Evolutionary conservation across 2,329 filamentous ascomycete genomes (phyloP), one percentile per base, ranked within the genome.

Genomic region (Aquanectria penicillioides): DNA sequence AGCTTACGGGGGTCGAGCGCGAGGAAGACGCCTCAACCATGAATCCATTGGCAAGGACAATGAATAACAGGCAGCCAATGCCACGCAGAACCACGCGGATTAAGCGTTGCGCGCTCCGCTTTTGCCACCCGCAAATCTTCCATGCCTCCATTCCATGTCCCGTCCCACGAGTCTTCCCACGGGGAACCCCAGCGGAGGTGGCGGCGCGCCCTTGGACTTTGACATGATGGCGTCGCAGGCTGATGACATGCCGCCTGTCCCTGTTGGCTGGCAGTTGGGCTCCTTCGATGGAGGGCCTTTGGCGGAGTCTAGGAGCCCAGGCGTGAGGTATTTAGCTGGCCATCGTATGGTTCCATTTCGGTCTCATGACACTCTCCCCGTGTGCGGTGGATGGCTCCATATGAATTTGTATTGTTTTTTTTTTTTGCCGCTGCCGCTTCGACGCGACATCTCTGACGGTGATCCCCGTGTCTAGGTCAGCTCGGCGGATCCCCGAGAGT

Each of bases 81-180:
- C 15, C 18, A 48, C 28, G 18, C 23, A 12, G 13, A 26, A 11
- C 2, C 25, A 15, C 10, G 48, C 17, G 18, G 29, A 58, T 53
- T 48, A 58, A 53, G 34, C 48, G 34, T 53, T 36, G 40, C 28
- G 26, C 23, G 38, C 41, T 58, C 55, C 55, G 55, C 55, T 53
- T 37, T 47, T 26, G 40, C 33, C 33, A 20, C 20, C 38, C 25
- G 13, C 31, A n/a, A n/a, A n/a, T n/a, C n/a, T n/a, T n/a, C 38
- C 18, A 25, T 13, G 54, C 46, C 40, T 38, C 40, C 47, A 40
- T 51, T 44, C 46, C n/a, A n/a, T n/a, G n/a, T n/a, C n/a, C n/a
- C n/a, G n/a, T n/a, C n/a, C 33, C 47, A 57, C 40, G 54, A 46
- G 54, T 43, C 40, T 46, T 34, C 55, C 55, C 55, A 50, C 55